Conservation (phyloP, 345 rosid species). For the Mangifera indica region DNA sequence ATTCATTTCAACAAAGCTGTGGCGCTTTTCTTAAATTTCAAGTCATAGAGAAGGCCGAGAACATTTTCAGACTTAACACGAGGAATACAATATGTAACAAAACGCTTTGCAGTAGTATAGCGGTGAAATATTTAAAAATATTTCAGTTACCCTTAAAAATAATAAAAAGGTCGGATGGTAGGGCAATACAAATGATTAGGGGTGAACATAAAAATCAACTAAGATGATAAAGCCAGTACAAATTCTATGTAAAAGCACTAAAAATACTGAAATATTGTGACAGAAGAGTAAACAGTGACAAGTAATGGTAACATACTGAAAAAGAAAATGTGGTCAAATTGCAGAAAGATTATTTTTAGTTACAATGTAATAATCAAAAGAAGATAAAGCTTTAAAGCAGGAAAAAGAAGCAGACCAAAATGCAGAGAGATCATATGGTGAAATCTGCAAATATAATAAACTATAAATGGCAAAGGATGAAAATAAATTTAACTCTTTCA, state of each 20-base stretch:
- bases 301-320: background rate
- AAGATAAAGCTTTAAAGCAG: slow-evolving; percentile 32
- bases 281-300: slow-evolving; percentile 2
- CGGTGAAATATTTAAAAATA: background rate
- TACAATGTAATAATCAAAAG: slow-evolving; percentile 33
- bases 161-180: too few relatives aligned
- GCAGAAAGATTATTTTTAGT: slow-evolving; percentile 20
- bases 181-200: background rate
- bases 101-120: background rate
- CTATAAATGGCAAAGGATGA: background rate
- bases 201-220: background rate
- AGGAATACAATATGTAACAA: background rate
- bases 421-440: slow-evolving; percentile 29
- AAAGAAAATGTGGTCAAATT: background rate
- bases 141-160: background rate
- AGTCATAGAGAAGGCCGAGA: slow-evolving; percentile 24
- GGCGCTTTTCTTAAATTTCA: slow-evolving; percentile 46
- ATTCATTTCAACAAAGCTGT: slow-evolving; percentile 1
- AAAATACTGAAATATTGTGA: background rate
- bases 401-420: slow-evolving; percentile 5
- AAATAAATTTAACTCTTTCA: background rate
- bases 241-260: background rate
- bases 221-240: background rate
- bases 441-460: slow-evolving; percentile 11
- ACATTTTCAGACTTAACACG: slow-evolving; percentile 14